These are phyloP conservation scores for Globisporangium cederbergense DNA, from an alignment of 352 stramenopile genomes.

Conservation along the genomic window DNA sequence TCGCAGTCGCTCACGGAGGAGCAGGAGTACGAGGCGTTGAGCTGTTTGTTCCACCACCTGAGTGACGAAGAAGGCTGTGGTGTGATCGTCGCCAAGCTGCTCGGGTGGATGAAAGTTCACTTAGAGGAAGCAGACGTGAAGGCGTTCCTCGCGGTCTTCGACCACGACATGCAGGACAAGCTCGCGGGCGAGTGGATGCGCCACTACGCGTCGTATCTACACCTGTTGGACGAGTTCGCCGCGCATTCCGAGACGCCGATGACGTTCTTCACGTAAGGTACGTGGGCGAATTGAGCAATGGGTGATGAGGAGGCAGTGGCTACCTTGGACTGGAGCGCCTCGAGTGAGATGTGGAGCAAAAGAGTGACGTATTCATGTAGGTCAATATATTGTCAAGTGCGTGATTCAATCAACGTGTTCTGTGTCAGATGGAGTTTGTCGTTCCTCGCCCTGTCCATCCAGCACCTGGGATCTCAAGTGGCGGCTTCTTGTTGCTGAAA, in stretches of 20 bases:
- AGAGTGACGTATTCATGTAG: too few species aligned
- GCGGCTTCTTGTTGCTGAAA: not conserved
- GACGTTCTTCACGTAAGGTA: slow-evolving; percentile 56
- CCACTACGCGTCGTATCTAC: slow-evolving; percentile 56
- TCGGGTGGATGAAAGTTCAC: slow-evolving; percentile 67
- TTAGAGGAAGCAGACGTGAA: slow-evolving; percentile 44
- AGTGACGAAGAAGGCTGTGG: slow-evolving; percentile 43
- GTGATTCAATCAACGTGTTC: too few species aligned
- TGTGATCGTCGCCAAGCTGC: slow-evolving; percentile 55
- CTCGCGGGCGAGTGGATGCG: slow-evolving; percentile 72
- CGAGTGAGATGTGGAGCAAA: too few species aligned
- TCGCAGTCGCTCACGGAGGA: slow-evolving; percentile 45
- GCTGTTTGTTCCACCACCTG: slow-evolving; percentile 57
- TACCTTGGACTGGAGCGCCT: too few species aligned
- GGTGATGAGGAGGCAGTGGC: too few species aligned
- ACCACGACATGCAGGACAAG: slow-evolving; percentile 43
- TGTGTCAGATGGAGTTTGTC: too few species aligned
- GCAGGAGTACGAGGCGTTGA: slow-evolving; percentile 62
- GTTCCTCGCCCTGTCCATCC: too few species aligned
- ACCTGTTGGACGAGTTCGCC: slow-evolving; percentile 63
- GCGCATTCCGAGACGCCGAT: slow-evolving; percentile 56
- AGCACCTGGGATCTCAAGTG: too few species aligned
- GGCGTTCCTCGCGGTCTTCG: slow-evolving; percentile 52
- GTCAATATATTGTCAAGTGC: too few species aligned
- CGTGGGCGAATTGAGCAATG: too few species aligned